Evolutionary conservation across 768 basidiomycete species (phyloP).

Genomic region (Candolleomyces efflorescens): DNA sequence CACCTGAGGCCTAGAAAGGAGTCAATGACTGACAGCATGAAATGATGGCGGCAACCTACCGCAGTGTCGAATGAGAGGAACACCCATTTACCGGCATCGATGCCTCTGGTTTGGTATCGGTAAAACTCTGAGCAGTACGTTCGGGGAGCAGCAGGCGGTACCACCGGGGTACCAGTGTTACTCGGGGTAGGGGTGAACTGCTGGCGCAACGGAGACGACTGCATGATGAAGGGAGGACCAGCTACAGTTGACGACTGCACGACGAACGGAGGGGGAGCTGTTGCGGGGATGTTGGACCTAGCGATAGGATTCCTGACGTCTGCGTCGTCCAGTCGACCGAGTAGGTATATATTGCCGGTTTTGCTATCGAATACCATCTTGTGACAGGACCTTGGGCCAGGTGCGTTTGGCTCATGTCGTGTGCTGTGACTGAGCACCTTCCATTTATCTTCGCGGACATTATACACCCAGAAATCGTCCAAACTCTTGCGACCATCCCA

Average conservation of each 20-base stretch:
- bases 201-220: conserved; percentile 16
- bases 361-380: conserved; percentile 78
- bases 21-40: background rate
- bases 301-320: conserved; percentile 28
- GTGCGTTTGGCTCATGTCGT: conserved; percentile 56
- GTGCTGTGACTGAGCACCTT: conserved; percentile 52
- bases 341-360: conserved; percentile 64
- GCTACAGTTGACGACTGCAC: background rate
- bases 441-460: conserved; percentile 59
- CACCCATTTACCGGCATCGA: conserved; percentile 68
- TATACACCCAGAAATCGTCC: conserved; percentile 79
- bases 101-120: conserved; percentile 63
- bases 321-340: conserved; percentile 63
- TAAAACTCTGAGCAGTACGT: conserved; percentile 68
- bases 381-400: conserved; percentile 70
- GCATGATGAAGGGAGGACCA: conserved; percentile 3
- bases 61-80: conserved; percentile 62
- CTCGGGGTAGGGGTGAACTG: conserved; percentile 8
- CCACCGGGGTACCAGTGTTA: background rate
- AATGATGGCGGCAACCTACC: conserved; percentile 33
- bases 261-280: background rate
- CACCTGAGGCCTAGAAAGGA: conserved; percentile 47
- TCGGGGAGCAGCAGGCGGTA: conserved; percentile 12
- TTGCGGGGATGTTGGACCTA: conserved; percentile 1
- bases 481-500: conserved; percentile 71